phyloP scores from a whole-genome alignment of 2,329 filamentous ascomycete species.

The Phyllosticta citribraziliensis region DNA sequence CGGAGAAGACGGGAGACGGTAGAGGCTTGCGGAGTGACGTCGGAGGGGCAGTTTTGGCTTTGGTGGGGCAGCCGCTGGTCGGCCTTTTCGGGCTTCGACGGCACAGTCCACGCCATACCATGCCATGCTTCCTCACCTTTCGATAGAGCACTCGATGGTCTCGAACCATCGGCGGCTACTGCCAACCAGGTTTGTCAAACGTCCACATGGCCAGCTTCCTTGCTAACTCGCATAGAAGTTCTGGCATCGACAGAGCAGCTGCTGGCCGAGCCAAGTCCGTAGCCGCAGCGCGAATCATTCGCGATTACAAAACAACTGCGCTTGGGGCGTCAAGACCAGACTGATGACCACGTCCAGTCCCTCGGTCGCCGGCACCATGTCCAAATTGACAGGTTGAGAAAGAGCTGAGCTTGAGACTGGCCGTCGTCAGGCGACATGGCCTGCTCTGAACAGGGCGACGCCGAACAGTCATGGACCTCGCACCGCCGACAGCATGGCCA shows the following conservation, averaged over 20 bases:
- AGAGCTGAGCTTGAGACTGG: not conserved
- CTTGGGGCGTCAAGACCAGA: not conserved
- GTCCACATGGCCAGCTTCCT: not conserved
- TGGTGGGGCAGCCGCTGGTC: conserved; percentile 1
- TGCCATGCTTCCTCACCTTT: not conserved
- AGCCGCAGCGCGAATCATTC: not conserved
- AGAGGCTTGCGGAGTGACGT: conserved; percentile 1
- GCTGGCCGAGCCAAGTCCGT: not conserved
- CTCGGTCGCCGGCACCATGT: not conserved
- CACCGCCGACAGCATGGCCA: not conserved
- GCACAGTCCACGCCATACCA: too few species aligned
- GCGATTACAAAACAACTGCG: not conserved
- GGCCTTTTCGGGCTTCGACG: not conserved
- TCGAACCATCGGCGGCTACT: not conserved
- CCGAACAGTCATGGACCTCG: not conserved
- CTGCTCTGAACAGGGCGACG: not conserved
- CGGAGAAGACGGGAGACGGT: not conserved
- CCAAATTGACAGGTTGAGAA: not conserved
- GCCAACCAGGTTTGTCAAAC: not conserved
- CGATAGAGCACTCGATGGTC: not conserved
- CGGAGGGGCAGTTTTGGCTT: conserved; percentile 1
- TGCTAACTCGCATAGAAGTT: not conserved
- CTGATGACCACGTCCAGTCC: not conserved
- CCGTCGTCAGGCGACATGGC: not conserved
- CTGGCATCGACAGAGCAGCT: not conserved